Base-by-base conservation (phyloP, 2,329 filamentous ascomycete species). In the Claviceps sp. region DNA sequence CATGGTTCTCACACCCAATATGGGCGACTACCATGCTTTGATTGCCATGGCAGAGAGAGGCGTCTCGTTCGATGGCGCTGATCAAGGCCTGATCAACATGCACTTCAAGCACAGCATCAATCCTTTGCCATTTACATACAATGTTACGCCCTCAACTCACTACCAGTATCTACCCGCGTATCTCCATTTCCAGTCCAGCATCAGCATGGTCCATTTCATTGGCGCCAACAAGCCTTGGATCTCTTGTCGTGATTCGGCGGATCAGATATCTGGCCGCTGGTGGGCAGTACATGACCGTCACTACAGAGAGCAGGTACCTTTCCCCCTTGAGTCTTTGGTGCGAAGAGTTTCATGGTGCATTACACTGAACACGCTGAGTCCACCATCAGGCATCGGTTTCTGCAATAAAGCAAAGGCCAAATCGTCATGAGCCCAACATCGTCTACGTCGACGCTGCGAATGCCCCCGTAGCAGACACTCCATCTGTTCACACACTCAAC, bases 91-190 rank as follows among this genome's bases (percentile, higher is more conserved):
- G 50, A 72, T 98, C 60, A 98, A 98, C 67, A 90, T 94, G 77
- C 86, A 97, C 70, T 98, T 93, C 70, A 78, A 85, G 69, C 74
- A 84, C 65, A 79, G 78, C 55, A 95, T 84, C 79, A 84, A 96
- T 68, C 83, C 90, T 58, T 70, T 98, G 63, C 90, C 87, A 69
- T 98, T 98, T 70, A 85, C 84, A 49, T 98, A 97, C 74, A 98
- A 98, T 67, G 93, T 93, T 67, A 98, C 93, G 0, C 93, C 93
- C 1, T 96, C 88, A 56, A 90, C 86, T 24, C 89, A 95, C 66
- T 98, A 98, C 71, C 93, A 98, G 70, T 98, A 97, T 69, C 77
- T 96, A 52, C 93, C 93, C 13, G 93, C 93, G 50, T 98, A 95
- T 69, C 81, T 83, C 58, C 88, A 97, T 73, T 95, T 94, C 67